A percentile compares a stretch with the other conserved stretches of the same genome.
Evolutionary conservation across 225 moss, liverwort and hornwort genomes (phyloP).

Genomic region (Sphagnum tenellum): DNA sequence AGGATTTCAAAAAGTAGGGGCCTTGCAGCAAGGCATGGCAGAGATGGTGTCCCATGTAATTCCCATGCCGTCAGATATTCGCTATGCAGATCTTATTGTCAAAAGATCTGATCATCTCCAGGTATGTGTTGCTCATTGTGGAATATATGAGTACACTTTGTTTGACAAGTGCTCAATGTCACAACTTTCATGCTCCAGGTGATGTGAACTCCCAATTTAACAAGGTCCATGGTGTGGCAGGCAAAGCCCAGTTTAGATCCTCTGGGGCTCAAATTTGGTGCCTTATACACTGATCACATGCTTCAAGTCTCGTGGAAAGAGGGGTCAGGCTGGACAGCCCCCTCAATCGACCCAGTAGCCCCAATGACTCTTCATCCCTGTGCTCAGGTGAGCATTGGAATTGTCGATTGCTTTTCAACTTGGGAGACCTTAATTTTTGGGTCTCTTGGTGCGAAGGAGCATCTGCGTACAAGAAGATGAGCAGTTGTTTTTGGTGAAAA

Average conservation of each 20-base stretch:
- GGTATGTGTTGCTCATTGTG: constrained; percentile 13
- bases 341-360: constrained; percentile 65
- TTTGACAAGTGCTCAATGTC: no score
- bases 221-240: constrained; percentile 19
- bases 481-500: no score
- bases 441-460: no score
- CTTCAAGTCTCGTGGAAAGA: constrained; percentile 69
- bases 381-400: constrained; percentile 46
- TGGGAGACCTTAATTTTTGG: no score
- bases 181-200: no score
- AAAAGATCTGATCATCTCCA: constrained; percentile 30
- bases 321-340: constrained; percentile 62
- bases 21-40: constrained; percentile 40
- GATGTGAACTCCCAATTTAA: no score
- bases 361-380: constrained; percentile 73
- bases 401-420: no score
- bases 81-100: constrained; percentile 33
- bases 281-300: constrained; percentile 79
- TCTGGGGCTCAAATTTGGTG: constrained; percentile 54
- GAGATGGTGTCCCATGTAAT: constrained; percentile 35
- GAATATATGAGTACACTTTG: no score
- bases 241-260: constrained; percentile 55
- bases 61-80: constrained; percentile 26
- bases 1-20: constrained; percentile 28
- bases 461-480: no score